Evolutionary conservation across 202 grass and related monocot genomes (phyloP).

Genomic region (Panicum hallii): DNA sequence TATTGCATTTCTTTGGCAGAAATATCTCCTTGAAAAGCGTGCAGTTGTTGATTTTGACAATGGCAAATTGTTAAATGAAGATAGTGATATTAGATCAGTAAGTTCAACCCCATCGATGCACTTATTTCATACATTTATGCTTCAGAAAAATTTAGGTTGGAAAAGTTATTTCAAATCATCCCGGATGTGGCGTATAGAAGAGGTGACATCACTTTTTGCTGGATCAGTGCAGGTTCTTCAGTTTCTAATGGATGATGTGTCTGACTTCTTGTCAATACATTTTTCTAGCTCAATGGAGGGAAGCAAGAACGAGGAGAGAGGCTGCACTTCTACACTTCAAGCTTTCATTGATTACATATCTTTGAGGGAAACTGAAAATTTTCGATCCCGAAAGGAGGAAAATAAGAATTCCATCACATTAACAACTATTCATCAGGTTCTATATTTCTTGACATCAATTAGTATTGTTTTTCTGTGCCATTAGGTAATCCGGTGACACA

Average conservation of each 20-base stretch:
- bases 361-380: slow-evolving; percentile 90
- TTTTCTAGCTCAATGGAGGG: slow-evolving; percentile 65
- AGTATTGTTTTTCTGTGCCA: slow-evolving; percentile 31
- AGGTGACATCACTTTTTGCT: slow-evolving; percentile 28
- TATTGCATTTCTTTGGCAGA: slow-evolving; percentile 61
- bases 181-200: slow-evolving; percentile 12
- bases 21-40: slow-evolving; percentile 90
- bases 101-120: slow-evolving; percentile 32
- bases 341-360: slow-evolving; percentile 85
- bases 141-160: slow-evolving; percentile 25
- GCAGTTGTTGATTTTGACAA: slow-evolving; percentile 80
- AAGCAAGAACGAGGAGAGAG: slow-evolving; percentile 64
- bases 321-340: slow-evolving; percentile 72
- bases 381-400: slow-evolving; percentile 75
- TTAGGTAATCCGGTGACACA: not conserved
- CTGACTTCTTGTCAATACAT: slow-evolving; percentile 90
- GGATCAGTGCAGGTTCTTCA: slow-evolving; percentile 79
- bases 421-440: slow-evolving; percentile 97
- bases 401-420: slow-evolving; percentile 91
- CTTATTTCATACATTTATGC: slow-evolving; percentile 33
- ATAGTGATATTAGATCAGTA: slow-evolving; percentile 96
- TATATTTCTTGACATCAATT: slow-evolving; percentile 36
- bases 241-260: slow-evolving; percentile 96
- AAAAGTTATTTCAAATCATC: slow-evolving; percentile 35
- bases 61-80: slow-evolving; percentile 94